Percentiles rank a stretch among this genome's conserved stretches.
Evolutionary conservation across 768 basidiomycete species (phyloP).

Genomic region (Phylloporus arenicola): DNA sequence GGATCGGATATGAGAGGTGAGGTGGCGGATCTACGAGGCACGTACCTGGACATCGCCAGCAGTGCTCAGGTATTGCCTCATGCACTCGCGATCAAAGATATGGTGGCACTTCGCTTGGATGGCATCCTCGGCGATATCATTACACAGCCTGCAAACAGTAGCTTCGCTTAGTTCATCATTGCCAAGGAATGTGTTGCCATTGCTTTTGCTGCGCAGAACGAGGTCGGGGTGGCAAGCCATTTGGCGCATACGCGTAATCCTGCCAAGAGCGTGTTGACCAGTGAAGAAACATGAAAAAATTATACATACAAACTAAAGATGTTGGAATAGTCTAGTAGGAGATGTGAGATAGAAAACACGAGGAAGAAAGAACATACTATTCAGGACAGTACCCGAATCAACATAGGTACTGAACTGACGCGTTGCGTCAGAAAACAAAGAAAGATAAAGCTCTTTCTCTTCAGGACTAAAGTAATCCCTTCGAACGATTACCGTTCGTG

Average conservation of each 20-base stretch:
- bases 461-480: conserved; percentile 93
- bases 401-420: conserved; percentile 89
- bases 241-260: conserved; percentile 93
- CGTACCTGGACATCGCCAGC: conserved; percentile 59
- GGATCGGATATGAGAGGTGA: neutral
- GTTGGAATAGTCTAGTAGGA: conserved; percentile 71
- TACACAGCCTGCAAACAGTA: conserved; percentile 90
- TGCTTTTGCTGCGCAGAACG: conserved; percentile 82
- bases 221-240: conserved; percentile 95
- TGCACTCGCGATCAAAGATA: conserved; percentile 94
- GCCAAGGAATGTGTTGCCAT: conserved; percentile 53
- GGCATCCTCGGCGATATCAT: conserved; percentile 95
- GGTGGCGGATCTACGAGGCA: conserved; percentile 5
- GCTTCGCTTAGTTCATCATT: conserved; percentile 61
- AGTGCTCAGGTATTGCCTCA: conserved; percentile 84
- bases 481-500: conserved; percentile 82
- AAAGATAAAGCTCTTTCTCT: conserved; percentile 92
- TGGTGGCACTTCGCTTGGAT: conserved; percentile 92
- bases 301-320: conserved; percentile 69
- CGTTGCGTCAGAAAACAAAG: conserved; percentile 89
- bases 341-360: conserved; percentile 5
- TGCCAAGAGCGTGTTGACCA: conserved; percentile 26
- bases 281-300: neutral
- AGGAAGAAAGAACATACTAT: conserved; percentile 55
- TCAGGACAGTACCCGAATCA: conserved; percentile 83